phyloP scores from a whole-genome alignment of 495 filamentous ascomycete species.

The Penicillium psychrofluorescens region DNA sequence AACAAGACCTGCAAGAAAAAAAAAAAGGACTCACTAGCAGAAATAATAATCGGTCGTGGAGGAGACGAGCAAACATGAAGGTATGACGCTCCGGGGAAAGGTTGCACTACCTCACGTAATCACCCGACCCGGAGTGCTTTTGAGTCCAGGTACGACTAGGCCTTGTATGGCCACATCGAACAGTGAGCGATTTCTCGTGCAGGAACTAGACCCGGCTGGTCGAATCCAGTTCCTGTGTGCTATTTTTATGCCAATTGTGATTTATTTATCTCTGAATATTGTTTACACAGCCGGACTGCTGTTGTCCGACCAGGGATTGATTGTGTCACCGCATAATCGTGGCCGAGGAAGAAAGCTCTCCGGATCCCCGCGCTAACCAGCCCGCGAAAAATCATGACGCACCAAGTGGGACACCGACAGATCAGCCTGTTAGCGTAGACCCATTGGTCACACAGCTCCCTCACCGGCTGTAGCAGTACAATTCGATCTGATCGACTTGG shows the following conservation, averaged over 20 bases:
- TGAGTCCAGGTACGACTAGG: not conserved
- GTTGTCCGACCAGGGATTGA: too few species aligned
- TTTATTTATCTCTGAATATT: not conserved
- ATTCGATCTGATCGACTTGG: constrained; percentile 51
- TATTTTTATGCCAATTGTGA: not conserved
- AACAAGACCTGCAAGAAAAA: not conserved
- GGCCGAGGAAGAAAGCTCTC: too few species aligned
- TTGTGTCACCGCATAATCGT: too few species aligned
- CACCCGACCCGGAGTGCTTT: not conserved
- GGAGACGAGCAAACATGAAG: not conserved
- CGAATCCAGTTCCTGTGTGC: not conserved
- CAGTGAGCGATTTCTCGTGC: constrained; percentile 8
- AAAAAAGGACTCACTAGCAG: constrained; percentile 8
- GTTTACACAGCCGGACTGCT: too few species aligned
- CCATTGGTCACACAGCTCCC: not conserved
- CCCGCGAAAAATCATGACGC: too few species aligned
- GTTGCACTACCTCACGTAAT: not conserved
- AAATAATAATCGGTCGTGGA: not conserved
- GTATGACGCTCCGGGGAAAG: not conserved
- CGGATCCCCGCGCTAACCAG: too few species aligned
- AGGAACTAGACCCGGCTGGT: not conserved
- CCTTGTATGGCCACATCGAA: too few species aligned
- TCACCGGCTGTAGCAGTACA: constrained; percentile 41
- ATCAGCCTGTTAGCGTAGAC: not conserved
- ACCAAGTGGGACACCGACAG: not conserved